Evolutionary conservation across 768 basidiomycete genomes (phyloP), one percentile per base, ranked within the genome.

Genomic region (Tulasnella calospora): DNA sequence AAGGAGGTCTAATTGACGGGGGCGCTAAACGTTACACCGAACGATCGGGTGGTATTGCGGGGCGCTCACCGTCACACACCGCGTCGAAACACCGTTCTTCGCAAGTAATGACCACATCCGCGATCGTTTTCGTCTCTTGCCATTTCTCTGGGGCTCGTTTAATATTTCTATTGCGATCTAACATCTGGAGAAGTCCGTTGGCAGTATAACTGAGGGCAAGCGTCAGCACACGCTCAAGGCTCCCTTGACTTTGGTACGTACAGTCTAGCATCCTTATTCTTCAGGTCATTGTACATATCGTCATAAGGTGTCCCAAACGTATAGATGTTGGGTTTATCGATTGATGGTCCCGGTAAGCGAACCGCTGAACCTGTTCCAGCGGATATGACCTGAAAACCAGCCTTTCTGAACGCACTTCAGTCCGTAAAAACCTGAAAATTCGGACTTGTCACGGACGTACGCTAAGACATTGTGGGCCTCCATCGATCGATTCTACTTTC

Each of bases 1-100:
- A 78, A 99, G 86, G 19, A 99, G 86, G 85, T 99, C 98, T 95
- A 80, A n/a, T 35, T 19, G 61, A 57, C 6, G 23, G 21, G 10
- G 57, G 75, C 35, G 55, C 27, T 12, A 33, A 15, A 38, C 27
- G 15, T 46, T n/a, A 41, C 0, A 35, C 44, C 74, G 35, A 80
- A 81, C 76, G 44, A 81, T 61, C 73, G 75, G 73, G 38, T 67
- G 47, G 51, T 73, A 79, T 80, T 41, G 77, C 41, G 72, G 40
- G 38, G 9, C 5, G 9, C 90, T 82, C 82, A 98, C 98, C 98
- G 84, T 99, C 98, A 83, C 96, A 98, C 27, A 99, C 98, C 0
- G 95, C 93, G 83, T 99, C 98, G 84, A 96, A 99, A 84, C 98
- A 99, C 75, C 97, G 90, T 84, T 99, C 98, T 86, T 99, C 98